These are phyloP conservation scores for Wickerhamiella azymoides DNA, from an alignment of 805 yeast genomes.

Conservation along the genomic window DNA sequence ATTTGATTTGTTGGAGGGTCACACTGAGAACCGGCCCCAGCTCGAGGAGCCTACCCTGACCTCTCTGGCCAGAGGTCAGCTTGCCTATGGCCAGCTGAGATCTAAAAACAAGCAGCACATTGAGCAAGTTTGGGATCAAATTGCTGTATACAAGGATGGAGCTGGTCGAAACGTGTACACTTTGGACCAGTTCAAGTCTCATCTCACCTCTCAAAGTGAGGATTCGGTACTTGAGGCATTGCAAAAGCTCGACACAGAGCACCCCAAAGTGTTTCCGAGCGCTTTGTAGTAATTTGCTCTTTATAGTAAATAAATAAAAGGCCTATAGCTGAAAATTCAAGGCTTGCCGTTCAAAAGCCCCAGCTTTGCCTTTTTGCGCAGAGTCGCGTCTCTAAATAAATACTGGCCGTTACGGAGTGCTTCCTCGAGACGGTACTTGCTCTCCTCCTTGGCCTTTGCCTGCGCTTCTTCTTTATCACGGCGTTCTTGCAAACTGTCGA, in stretches of 20 bases:
- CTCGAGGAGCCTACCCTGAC: constrained; percentile 2
- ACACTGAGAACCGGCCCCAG: background rate
- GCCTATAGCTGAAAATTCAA: background rate
- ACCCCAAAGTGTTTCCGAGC: background rate
- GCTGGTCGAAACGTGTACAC: constrained; percentile 1
- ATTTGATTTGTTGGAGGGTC: background rate
- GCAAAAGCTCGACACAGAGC: background rate
- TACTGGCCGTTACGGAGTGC: constrained; percentile 10
- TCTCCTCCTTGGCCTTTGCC: constrained; percentile 25
- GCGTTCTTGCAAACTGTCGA: constrained; percentile 37
- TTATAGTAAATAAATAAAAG: background rate
- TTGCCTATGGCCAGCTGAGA: constrained; percentile 5
- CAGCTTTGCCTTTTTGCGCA: constrained; percentile 7
- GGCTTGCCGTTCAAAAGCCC: background rate
- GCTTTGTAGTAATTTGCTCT: background rate
- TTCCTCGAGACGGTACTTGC: constrained; percentile 7
- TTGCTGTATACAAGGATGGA: background rate
- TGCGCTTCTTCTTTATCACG: constrained; percentile 27
- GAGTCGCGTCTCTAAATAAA: constrained; percentile 9
- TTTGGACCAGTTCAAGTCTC: background rate
- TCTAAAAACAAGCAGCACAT: background rate
- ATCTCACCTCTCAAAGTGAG: background rate
- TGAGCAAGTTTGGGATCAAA: constrained; percentile 8
- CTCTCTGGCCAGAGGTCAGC: constrained; percentile 1
- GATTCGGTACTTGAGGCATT: background rate